Base-by-base conservation (phyloP, 257 asterid species). In the Nicotiana tomentosiformis region DNA sequence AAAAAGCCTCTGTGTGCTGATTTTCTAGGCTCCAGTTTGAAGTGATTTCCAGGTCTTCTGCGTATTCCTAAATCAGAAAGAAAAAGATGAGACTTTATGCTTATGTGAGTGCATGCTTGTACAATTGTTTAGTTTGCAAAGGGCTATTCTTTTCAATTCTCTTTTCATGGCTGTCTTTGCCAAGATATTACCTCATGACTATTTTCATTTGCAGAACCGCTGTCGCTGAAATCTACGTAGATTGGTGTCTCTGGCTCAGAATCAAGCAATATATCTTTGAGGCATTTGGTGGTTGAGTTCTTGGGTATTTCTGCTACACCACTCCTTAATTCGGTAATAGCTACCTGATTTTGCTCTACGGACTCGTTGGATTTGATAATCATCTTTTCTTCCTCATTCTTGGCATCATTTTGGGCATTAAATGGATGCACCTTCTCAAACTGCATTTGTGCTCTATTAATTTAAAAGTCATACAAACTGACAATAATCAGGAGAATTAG, bases 261-360 rank as follows among this genome's bases (percentile, higher is more conserved):
- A 84, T 94, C 97, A 29, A 87, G 83, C 72, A 95, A 81, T n/a
- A 95, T 89, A 84, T 95, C 99, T 89, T 88, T 94, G 46, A 95
- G 91, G 85, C 91, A 90, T 88, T 86, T 91, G 85, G 82, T 84
- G 81, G 82, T 89, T 58, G 97, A 85, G 80, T 87, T 80, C 83
- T 56, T 83, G 61, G 53, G 84, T 70, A 79, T 83, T 46, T 87
- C 86, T 67, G 66, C 83, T 33, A 17, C 35, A 65, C 57, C 37
- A 60, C 82, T 83, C 15, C 84, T 84, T 83, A 86, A 72, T 55
- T 77, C 70, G 39, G 86, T 58, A 55, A 29, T 74, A 62, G 82
- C 82, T 87, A 64, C 77, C 29, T 79, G 81, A 78, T 67, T 77
- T 79, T 76, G 86, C 62, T 84, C 58, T 16, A 15, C 65, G 12